Conservation (phyloP, 371 early-diverging fungal genomes). For the Smittium culicis region DNA sequence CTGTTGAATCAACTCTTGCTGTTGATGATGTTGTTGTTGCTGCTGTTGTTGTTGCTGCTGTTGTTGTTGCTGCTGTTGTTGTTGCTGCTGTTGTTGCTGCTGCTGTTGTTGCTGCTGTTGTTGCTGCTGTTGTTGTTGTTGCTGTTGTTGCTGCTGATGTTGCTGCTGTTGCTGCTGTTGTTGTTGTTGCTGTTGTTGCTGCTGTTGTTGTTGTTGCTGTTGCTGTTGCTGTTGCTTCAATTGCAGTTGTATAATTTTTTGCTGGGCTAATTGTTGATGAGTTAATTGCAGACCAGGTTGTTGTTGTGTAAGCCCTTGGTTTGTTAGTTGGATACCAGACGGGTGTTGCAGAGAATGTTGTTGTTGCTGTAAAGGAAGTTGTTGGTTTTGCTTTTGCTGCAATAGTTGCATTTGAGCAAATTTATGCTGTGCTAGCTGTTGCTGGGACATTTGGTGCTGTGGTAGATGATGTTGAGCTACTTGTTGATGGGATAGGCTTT, state of each 20-base stretch:
- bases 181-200: background rate
- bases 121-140: slow-evolving; percentile 13
- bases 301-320: background rate
- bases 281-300: background rate
- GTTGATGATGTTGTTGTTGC: slow-evolving; percentile 10
- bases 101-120: slow-evolving; percentile 5
- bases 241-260: background rate
- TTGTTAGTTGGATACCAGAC: background rate
- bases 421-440: background rate
- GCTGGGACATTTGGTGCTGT: slow-evolving; percentile 3
- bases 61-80: slow-evolving; percentile 9
- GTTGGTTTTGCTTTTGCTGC: slow-evolving; percentile 11
- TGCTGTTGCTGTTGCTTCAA: background rate
- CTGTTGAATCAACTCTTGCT: slow-evolving; percentile 6
- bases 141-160: slow-evolving; percentile 3
- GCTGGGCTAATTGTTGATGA: slow-evolving; percentile 1
- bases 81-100: background rate
- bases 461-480: background rate
- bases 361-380: background rate
- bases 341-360: background rate
- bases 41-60: slow-evolving; percentile 15
- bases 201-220: background rate
- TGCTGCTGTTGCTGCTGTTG: background rate
- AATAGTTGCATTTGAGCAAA: background rate
- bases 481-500: background rate